phyloP scores from a whole-genome alignment of 352 stramenopile genomes.

The Globisporangium parvum region DNA sequence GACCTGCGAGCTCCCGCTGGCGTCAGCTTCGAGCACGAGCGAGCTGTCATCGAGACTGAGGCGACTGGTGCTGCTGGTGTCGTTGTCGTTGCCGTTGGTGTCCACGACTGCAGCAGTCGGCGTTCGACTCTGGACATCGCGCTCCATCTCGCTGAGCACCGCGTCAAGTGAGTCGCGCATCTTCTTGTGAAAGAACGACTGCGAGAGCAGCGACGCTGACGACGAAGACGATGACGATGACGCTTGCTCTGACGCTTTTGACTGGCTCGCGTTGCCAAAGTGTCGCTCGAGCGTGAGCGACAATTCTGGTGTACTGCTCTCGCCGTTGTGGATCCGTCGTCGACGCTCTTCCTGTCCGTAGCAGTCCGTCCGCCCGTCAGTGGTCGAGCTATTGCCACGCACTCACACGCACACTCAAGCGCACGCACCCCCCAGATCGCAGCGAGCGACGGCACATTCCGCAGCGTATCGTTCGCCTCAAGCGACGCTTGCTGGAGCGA shows the following conservation, averaged over 20 bases:
- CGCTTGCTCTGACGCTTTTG: conserved; percentile 23
- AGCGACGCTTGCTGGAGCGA: conserved; percentile 33
- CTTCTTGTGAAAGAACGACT: conserved; percentile 79
- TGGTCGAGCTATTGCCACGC: neutral
- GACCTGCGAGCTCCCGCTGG: conserved; percentile 13
- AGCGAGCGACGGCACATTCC: conserved; percentile 70
- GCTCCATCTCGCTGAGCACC: conserved; percentile 44
- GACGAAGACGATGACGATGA: conserved; percentile 20
- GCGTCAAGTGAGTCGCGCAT: conserved; percentile 59
- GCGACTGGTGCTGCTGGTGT: neutral
- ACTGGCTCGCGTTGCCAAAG: conserved; percentile 14
- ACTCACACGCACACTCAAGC: neutral
- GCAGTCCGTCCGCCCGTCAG: neutral
- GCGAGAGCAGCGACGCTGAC: conserved; percentile 44
- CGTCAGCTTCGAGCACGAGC: conserved; percentile 6
- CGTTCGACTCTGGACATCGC: conserved; percentile 4
- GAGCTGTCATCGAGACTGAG: conserved; percentile 5
- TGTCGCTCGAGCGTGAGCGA: conserved; percentile 55
- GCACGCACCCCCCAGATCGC: conserved; percentile 71
- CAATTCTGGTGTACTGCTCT: conserved; percentile 37
- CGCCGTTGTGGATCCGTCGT: conserved; percentile 42
- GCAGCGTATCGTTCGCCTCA: conserved; percentile 30
- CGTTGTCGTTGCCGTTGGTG: neutral
- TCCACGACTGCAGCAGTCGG: neutral
- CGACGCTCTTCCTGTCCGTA: conserved; percentile 58